Percentiles rank a stretch among this genome's conserved stretches.
Evolutionary conservation across 805 yeast genomes (phyloP).

Genomic region (Wickerhamiella nectarea): DNA sequence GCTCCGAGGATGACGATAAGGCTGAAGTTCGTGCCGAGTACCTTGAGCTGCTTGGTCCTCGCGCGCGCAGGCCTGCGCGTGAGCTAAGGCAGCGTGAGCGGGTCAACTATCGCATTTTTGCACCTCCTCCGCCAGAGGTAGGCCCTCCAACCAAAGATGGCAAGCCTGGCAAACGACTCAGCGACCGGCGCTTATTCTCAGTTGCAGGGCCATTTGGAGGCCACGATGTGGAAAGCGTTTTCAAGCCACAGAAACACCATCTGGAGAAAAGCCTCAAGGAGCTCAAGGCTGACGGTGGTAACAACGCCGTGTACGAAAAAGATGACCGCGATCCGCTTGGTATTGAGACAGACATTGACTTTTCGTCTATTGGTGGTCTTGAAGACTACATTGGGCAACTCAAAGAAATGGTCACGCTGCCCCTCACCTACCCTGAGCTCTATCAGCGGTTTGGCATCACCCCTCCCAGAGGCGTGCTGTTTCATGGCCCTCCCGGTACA

Average conservation of each 20-base stretch:
- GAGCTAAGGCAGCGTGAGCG: conserved; percentile 18
- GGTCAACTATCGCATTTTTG: conserved; percentile 20
- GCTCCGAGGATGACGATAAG: conserved; percentile 13
- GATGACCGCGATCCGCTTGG: conserved; percentile 66
- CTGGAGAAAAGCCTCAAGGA: conserved; percentile 6
- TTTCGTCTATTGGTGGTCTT: conserved; percentile 79
- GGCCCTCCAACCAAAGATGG: background rate
- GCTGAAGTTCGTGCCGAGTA: conserved; percentile 16
- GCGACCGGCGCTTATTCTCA: conserved; percentile 57
- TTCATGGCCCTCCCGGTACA: conserved; percentile 99
- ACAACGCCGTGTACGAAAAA: conserved; percentile 29
- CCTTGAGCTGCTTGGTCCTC: conserved; percentile 15
- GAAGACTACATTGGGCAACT: conserved; percentile 81
- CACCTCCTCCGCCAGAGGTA: conserved; percentile 20
- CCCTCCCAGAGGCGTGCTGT: conserved; percentile 93
- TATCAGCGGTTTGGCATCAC: conserved; percentile 81
- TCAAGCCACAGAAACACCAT: conserved; percentile 22
- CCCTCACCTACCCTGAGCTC: conserved; percentile 83
- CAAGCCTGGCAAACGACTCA: background rate
- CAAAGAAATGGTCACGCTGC: conserved; percentile 93
- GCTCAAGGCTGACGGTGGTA: conserved; percentile 3
- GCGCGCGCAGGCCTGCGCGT: conserved; percentile 10
- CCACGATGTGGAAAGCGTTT: conserved; percentile 73
- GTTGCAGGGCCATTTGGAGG: conserved; percentile 99
- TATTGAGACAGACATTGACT: conserved; percentile 72